Conservation (phyloP, 2,329 filamentous ascomycete species). For the Fusarium agapanthi region DNA sequence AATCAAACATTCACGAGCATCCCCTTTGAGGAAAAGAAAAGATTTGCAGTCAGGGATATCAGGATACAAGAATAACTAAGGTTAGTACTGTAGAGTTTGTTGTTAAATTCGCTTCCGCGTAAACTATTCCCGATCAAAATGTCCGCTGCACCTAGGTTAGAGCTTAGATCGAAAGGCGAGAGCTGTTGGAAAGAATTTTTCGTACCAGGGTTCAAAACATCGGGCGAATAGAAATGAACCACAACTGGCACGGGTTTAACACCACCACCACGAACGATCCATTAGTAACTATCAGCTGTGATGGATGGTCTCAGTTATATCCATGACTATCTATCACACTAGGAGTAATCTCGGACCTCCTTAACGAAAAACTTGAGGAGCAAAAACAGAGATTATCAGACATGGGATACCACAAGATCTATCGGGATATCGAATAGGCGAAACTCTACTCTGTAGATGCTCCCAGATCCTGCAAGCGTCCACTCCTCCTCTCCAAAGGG, state of each 20-base stretch:
- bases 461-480: constrained; percentile 35
- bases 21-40: neutral
- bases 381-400: neutral
- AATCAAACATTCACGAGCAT: neutral
- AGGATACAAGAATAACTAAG: neutral
- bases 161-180: neutral
- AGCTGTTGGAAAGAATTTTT: constrained; percentile 17
- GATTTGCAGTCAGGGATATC: neutral
- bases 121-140: constrained; percentile 2
- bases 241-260: neutral
- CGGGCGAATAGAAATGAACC: constrained; percentile 3
- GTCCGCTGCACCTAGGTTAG: neutral
- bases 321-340: constrained; percentile 5
- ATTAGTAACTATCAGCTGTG: neutral
- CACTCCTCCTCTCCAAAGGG: constrained; percentile 1
- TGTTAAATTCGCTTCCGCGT: constrained; percentile 8
- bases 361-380: neutral
- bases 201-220: constrained; percentile 7
- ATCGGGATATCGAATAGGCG: constrained; percentile 27
- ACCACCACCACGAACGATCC: neutral
- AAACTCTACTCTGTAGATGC: constrained; percentile 28
- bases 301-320: constrained; percentile 10
- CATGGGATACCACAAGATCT: constrained; percentile 20
- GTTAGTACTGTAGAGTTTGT: neutral
- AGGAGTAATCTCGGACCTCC: constrained; percentile 19